Base-by-base conservation (phyloP, 73 alveolate species). In the Paramecium octaurelia region DNA sequence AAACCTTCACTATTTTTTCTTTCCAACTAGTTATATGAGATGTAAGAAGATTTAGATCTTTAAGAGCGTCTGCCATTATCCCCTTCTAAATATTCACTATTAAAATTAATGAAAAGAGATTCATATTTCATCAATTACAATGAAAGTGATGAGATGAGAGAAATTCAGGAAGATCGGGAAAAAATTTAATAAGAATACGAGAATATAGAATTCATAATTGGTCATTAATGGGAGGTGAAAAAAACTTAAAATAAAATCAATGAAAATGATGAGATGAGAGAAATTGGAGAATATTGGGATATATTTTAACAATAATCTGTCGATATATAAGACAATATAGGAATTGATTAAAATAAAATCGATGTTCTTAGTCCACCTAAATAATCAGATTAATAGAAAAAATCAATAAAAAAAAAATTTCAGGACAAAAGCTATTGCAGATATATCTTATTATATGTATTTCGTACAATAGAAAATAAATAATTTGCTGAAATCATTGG, bases 391-490 rank as follows among this genome's bases (percentile, higher is more conserved):
- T n/a, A n/a, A n/a, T n/a, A n/a, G n/a, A n/a, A n/a, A n/a, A n/a
- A n/a, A n/a, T n/a, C n/a, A n/a, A n/a, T n/a, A n/a, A n/a, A n/a
- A n/a, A n/a, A n/a, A n/a, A n/a, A n/a, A 44, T 80, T 80, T n/a
- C 9, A 4, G 4, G 29, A 80, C 16, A 80, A 80, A 46, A 80
- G 75, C 31, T 80, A 14, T 23, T 80, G 91, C 48, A 80, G 91
- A 80, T 80, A 80, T 48, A 80, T 80, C 10, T 1, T 80, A 1
- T 23, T 80, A 27, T 80, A 42, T 44, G 76, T 21, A 0, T 27
- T 80, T 46, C n/a, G 91, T 4, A 80, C 91, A 23, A 23, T 80
- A 20, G 91, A 80, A 48, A 80, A 80, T 44, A 1, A 46, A 40
- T 14, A 24, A 48, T 80, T 44, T 21, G 18, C 31, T 27, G 50